Base-by-base conservation (phyloP, 176 grass and related monocot species). In the Musa itinerans region DNA sequence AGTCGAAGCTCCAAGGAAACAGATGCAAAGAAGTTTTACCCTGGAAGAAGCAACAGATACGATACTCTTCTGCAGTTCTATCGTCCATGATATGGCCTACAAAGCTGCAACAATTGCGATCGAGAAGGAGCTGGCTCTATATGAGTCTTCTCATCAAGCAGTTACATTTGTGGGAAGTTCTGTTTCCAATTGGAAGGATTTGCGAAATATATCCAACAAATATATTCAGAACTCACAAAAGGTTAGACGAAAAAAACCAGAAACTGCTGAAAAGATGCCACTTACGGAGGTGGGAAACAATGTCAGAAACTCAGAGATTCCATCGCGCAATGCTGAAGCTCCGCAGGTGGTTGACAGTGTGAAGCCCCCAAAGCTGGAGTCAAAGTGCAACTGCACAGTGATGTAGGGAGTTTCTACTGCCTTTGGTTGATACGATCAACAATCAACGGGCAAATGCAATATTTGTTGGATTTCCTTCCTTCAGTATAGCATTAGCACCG, bases 61-160 rank as follows among this genome's bases (percentile, higher is more conserved):
- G 1, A 56, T 74, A 54, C 72, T 74, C 52, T 74, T 74, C 52
- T 74, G 72, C 53, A 74, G 72, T 74, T 74, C 72, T 74, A 74
- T 74, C 15, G 15, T 74, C 13, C 72, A 74, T 56, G 72, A 58
- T 56, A 14, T 56, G 3, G 72, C 72, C 53, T 57, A 58, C 52
- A 74, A 26, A 56, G 72, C 72, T 74, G 72, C 72, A 29, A 56
- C 72, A 23, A 74, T 74, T 58, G 72, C 50, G 51, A 52, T 56
- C 21, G 52, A 74, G 24, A 74, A 74, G 72, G 72, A 74, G 24
- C 29, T 74, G 53, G 9, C 15, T 19, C 25, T 29, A 24, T 9
- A 2, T 43, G 24, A 74, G 9, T 15, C 53, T 17, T 52, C 53
- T 9, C 72, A 9, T 16, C 53, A 11, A 9, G 11, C 52, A 16